Percentiles rank a stretch among this genome's conserved stretches.
These are phyloP conservation scores for Xanthoconium purpureum DNA, from an alignment of 768 basidiomycete genomes.

Conservation along the genomic window DNA sequence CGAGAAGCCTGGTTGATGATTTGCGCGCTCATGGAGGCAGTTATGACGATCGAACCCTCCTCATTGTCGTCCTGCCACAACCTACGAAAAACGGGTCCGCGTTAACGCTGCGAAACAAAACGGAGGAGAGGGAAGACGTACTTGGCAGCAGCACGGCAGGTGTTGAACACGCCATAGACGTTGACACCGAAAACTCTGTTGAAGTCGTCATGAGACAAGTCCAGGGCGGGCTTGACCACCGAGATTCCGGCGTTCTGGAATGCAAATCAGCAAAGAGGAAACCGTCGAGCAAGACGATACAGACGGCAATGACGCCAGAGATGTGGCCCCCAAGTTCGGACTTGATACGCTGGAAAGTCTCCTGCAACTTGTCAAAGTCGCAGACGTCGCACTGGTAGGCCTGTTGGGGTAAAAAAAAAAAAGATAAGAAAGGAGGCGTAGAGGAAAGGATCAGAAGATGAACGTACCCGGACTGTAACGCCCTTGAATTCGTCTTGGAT, in stretches of 20 bases:
- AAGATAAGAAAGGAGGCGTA: not conserved
- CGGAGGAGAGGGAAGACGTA: conserved; percentile 19
- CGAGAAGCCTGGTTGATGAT: conserved; percentile 53
- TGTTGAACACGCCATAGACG: conserved; percentile 66
- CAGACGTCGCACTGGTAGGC: conserved; percentile 64
- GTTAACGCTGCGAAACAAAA: not conserved
- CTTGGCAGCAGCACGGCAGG: conserved; percentile 56
- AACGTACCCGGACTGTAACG: conserved; percentile 38
- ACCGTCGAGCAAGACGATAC: not conserved
- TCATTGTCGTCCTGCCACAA: conserved; percentile 38
- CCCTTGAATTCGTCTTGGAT: conserved; percentile 45
- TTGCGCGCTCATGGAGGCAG: conserved; percentile 63
- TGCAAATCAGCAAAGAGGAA: not conserved
- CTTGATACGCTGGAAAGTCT: conserved; percentile 48
- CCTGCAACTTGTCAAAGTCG: conserved; percentile 40
- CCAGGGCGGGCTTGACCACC: conserved; percentile 57
- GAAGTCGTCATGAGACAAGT: conserved; percentile 56
- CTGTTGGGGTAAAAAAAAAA: conserved; percentile 23
- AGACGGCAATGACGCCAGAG: conserved; percentile 54
- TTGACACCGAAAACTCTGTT: conserved; percentile 53
- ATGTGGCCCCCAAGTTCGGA: conserved; percentile 43
- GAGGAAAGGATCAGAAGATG: too few species aligned
- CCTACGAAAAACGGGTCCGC: conserved; percentile 22
- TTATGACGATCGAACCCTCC: conserved; percentile 59
- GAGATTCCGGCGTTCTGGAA: conserved; percentile 60